Evolutionary conservation across 768 basidiomycete genomes (phyloP).

Genomic region (Coprinellus micaceus): DNA sequence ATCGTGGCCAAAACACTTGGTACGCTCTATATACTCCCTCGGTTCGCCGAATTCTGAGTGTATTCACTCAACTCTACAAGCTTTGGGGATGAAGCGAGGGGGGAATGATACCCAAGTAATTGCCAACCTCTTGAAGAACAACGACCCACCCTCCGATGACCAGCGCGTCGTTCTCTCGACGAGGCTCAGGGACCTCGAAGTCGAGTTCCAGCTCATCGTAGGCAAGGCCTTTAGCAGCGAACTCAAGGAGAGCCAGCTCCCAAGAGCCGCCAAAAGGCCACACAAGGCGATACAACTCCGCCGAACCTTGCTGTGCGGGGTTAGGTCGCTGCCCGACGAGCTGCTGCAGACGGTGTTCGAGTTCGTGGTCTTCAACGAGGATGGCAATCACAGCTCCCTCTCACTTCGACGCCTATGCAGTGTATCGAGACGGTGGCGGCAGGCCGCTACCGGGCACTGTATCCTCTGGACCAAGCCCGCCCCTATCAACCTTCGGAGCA

Average conservation of each 20-base stretch:
- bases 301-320: not conserved
- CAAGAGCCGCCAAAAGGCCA: not conserved
- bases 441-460: not conserved
- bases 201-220: not conserved
- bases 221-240: not conserved
- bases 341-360: not conserved
- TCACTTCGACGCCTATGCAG: not conserved
- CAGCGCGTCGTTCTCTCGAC: not conserved
- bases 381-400: not conserved
- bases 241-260: not conserved
- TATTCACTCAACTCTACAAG: not conserved
- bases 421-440: not conserved
- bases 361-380: not conserved
- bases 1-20: too few relatives aligned
- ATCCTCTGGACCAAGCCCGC: not conserved
- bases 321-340: not conserved
- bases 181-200: not conserved
- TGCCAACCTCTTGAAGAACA: not conserved
- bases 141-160: not conserved
- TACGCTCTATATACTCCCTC: too few relatives aligned
- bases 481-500: not conserved
- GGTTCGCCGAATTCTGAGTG: too few relatives aligned
- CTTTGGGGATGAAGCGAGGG: not conserved
- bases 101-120: not conserved
- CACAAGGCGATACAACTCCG: not conserved